Evolutionary conservation across 192 early-diverging fungal genomes (phyloP), one percentile per base, ranked within the genome.

Genomic region (Radiomyces spectabilis): DNA sequence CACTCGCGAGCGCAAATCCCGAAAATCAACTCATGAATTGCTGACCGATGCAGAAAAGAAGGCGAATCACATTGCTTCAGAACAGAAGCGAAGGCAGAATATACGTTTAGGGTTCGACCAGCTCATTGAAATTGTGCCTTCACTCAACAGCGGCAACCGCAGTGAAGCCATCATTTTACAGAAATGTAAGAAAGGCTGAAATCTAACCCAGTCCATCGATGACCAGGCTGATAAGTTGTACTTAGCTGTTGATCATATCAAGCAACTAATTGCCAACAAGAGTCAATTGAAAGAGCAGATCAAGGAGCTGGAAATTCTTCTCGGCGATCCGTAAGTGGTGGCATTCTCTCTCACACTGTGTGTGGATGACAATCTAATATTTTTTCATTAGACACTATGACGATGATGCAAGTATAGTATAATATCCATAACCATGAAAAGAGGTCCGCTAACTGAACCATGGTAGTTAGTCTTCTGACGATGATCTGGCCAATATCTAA

Each of bases 61-160:
- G 59, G 86, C 86, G 9, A 95, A 95, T 72, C 94, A 97, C 66
- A 97, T 97, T 74, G 91, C 87, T 1, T 91, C 88, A 19, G 94
- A 97, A 65, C 91, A 97, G 66, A 89, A 92, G 59, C 82, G 94
- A 45, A 76, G 94, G 34, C 86, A 91, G 49, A 92, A 94, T 57
- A 97, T 97, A 63, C 79, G 90, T 12, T 59, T 81, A 18, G 94
- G 94, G 8, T 94, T 94, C 66, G 90, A 94, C 63, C 84, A 88
- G 55, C 81, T 97, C 45, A 85, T 90, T 31, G 86, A 88, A 51
- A 83, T 92, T 53, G 90, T 95, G 27, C 91, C 93, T 34, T 81
- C 82, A 4, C 68, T 95, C 42, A 88, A 82, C 39, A 82, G 84
- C 25, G 85, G 84, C 29, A 92, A 92, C 68, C 78, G 87, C 38